Percentiles rank a stretch among this genome's conserved stretches.
These are phyloP conservation scores for Ambispora gerdemannii DNA, from an alignment of 192 early-diverging fungal species.

Conservation along the genomic window DNA sequence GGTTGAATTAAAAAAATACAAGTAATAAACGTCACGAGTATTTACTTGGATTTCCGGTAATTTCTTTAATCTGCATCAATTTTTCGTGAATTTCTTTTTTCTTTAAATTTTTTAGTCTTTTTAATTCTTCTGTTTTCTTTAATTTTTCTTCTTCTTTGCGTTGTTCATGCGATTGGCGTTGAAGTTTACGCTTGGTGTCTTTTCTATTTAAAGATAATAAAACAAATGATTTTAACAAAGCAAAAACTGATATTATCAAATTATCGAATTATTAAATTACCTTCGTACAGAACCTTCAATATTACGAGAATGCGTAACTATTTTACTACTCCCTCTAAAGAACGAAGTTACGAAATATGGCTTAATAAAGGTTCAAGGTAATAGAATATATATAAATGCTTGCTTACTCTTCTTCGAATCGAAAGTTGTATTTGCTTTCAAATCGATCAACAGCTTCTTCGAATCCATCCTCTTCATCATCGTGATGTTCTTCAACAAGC, in stretches of 20 bases:
- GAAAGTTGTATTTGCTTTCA: conserved; percentile 89
- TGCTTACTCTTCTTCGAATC: conserved; percentile 83
- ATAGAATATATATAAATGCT: conserved; percentile 7
- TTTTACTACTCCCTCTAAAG: conserved; percentile 53
- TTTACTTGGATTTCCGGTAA: conserved; percentile 71
- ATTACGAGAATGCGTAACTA: conserved; percentile 78
- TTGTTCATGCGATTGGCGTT: conserved; percentile 67
- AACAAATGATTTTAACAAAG: neutral
- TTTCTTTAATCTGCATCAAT: conserved; percentile 81
- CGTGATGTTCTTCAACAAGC: conserved; percentile 52
- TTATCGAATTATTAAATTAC: neutral
- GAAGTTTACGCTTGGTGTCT: conserved; percentile 72
- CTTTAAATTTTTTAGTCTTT: conserved; percentile 89
- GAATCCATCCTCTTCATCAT: conserved; percentile 66
- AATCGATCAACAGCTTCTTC: conserved; percentile 82
- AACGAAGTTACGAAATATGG: neutral
- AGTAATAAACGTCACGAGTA: conserved; percentile 1
- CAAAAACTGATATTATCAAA: neutral
- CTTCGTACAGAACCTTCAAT: conserved; percentile 75
- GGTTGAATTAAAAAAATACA: neutral
- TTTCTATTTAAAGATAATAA: conserved; percentile 45
- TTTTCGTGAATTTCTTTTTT: conserved; percentile 79
- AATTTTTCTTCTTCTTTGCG: conserved; percentile 72
- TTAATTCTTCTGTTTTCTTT: conserved; percentile 78
- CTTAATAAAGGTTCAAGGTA: no score